Conservation (phyloP, 2,329 filamentous ascomycete species). For the Karstenula rhodostoma region DNA sequence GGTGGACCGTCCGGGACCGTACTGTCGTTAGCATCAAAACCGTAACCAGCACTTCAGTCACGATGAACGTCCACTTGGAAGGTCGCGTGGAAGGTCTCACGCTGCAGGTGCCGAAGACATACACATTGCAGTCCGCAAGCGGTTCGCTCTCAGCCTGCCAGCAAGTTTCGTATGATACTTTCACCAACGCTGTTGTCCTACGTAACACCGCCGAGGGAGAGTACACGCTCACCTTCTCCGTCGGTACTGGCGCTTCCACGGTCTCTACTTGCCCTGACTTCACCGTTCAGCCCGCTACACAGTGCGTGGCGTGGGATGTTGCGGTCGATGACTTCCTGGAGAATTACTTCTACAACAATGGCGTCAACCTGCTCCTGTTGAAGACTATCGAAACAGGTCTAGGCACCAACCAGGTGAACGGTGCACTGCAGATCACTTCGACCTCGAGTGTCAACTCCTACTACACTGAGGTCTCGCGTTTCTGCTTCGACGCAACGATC, state of each 20-base stretch:
- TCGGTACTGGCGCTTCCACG: background rate
- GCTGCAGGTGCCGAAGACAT: conserved; percentile 13
- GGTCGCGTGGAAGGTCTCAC: conserved; percentile 15
- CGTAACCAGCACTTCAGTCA: conserved; percentile 2
- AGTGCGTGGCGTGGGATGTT: conserved; percentile 17
- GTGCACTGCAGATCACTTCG: background rate
- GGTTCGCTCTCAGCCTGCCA: conserved; percentile 11
- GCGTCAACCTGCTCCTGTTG: conserved; percentile 14
- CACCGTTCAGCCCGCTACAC: conserved; percentile 10
- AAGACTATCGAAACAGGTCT: conserved; percentile 6
- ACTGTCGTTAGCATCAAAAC: conserved; percentile 9
- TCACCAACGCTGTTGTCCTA: conserved; percentile 15
- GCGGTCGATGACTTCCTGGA: conserved; percentile 17
- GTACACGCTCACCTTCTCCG: conserved; percentile 10
- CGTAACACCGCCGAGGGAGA: conserved; percentile 12
- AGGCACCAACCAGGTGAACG: background rate
- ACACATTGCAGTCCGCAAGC: conserved; percentile 9
- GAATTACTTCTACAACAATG: conserved; percentile 13
- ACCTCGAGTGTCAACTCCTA: conserved; percentile 14
- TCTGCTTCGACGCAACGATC: conserved; percentile 15
- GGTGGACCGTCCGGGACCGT: conserved; percentile 17
- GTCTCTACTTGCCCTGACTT: conserved; percentile 15
- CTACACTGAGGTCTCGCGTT: conserved; percentile 16
- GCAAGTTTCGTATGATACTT: conserved; percentile 11
- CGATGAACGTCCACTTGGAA: conserved; percentile 14